Evolutionary conservation across 1,284 basidiomycete genomes (phyloP).

Genomic region (Heterobasidion occidentale): DNA sequence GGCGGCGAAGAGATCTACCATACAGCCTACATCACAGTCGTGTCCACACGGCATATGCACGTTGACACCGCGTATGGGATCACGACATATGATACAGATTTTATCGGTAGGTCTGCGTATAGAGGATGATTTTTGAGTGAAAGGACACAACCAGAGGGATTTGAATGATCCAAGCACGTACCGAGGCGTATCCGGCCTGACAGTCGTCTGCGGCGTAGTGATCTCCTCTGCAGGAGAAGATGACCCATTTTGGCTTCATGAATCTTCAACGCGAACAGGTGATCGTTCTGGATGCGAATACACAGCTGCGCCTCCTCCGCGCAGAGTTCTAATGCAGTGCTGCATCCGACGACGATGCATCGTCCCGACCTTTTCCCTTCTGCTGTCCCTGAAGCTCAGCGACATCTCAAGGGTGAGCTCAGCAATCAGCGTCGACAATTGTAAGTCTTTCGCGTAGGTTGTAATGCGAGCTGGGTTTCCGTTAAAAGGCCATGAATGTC

Average conservation of each 20-base stretch:
- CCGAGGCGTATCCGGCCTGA: too few relatives aligned
- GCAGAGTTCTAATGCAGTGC: not conserved
- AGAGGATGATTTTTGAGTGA: too few relatives aligned
- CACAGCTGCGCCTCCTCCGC: not conserved
- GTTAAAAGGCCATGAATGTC: too few relatives aligned
- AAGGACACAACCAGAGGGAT: too few relatives aligned
- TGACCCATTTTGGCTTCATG: too few relatives aligned
- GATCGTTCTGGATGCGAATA: not conserved
- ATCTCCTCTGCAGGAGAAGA: too few relatives aligned
- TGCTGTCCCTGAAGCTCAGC: not conserved
- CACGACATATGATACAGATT: constrained; percentile 30
- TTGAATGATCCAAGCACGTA: too few relatives aligned
- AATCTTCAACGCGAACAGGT: not conserved
- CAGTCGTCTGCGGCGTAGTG: too few relatives aligned
- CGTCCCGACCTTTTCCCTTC: not conserved
- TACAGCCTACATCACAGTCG: constrained; percentile 29
- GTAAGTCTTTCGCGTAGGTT: not conserved
- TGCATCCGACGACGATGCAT: not conserved
- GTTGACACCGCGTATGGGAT: constrained; percentile 22
- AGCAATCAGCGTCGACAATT: not conserved
- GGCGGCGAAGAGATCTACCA: constrained; percentile 28
- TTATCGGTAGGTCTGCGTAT: not conserved
- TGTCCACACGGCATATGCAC: constrained; percentile 31
- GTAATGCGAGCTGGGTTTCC: too few relatives aligned
- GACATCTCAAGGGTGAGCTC: not conserved